Evolutionary conservation across 2,329 filamentous ascomycete species (phyloP).

Genomic region (Pseudocercospora macadamiae): DNA sequence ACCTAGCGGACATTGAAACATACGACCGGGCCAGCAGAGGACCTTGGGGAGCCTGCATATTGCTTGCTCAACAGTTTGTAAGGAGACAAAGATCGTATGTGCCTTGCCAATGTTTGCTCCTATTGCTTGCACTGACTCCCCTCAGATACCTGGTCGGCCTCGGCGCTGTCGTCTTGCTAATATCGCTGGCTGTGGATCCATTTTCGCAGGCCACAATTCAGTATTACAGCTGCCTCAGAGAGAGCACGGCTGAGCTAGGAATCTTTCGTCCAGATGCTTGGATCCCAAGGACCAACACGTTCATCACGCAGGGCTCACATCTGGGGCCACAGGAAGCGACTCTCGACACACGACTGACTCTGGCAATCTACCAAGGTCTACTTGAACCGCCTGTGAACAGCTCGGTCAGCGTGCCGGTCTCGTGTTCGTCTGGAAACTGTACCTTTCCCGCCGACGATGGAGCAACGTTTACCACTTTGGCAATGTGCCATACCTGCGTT

Average conservation of each 20-base stretch:
- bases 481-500: background rate
- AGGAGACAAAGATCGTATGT: background rate
- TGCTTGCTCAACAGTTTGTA: background rate
- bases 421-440: background rate
- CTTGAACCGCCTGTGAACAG: background rate
- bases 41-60: background rate
- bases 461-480: background rate
- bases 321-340: background rate
- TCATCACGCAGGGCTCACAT: too few species aligned
- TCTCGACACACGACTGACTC: background rate
- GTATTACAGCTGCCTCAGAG: background rate
- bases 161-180: background rate
- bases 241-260: background rate
- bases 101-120: background rate
- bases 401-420: background rate
- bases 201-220: background rate
- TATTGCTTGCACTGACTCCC: background rate
- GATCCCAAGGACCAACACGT: background rate
- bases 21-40: conserved; percentile 2
- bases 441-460: background rate
- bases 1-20: conserved; percentile 3
- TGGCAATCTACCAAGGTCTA: background rate
- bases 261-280: background rate
- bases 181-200: background rate
- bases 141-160: background rate